phyloP scores from a whole-genome alignment of 164 flowering plant species.

The Tetrastigma voinierianum region DNA sequence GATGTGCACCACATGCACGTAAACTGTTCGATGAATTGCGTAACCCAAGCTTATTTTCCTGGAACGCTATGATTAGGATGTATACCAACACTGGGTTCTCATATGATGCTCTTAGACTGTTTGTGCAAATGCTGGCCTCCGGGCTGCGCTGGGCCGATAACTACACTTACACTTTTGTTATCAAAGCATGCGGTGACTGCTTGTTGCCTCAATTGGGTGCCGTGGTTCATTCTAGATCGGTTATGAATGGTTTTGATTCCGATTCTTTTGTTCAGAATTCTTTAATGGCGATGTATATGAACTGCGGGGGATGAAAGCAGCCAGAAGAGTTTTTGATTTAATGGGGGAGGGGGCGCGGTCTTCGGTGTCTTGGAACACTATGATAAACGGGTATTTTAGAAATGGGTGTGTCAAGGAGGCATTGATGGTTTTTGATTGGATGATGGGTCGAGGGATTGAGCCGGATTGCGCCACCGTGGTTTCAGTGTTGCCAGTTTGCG shows the following conservation, averaged over 20 bases:
- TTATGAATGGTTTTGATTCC: conserved; percentile 33
- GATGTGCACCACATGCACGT: conserved; percentile 27
- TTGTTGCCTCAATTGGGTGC: conserved; percentile 35
- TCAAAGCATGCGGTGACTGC: conserved; percentile 54
- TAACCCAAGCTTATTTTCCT: conserved; percentile 26
- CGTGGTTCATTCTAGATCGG: conserved; percentile 35
- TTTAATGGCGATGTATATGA: conserved; percentile 66
- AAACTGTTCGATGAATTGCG: conserved; percentile 53
- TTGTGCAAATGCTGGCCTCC: conserved; percentile 41
- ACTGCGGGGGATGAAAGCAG: conserved; percentile 39
- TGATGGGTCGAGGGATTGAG: conserved; percentile 43
- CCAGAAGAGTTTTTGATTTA: conserved; percentile 41
- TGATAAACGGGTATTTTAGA: conserved; percentile 56
- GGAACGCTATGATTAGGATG: conserved; percentile 51
- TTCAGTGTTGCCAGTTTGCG: conserved; percentile 68
- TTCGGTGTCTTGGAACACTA: conserved; percentile 72
- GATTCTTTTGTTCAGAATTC: conserved; percentile 52
- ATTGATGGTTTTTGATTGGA: conserved; percentile 38
- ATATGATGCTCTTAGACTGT: conserved; percentile 34
- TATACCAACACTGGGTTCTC: conserved; percentile 26
- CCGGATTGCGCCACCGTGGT: conserved; percentile 58
- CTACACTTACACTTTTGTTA: conserved; percentile 51
- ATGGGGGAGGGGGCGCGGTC: conserved; percentile 40
- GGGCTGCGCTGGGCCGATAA: conserved; percentile 37
- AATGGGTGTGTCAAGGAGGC: conserved; percentile 50